These are phyloP conservation scores for Nicotiana knightiana DNA, from an alignment of 257 asterid species.

Conservation along the genomic window DNA sequence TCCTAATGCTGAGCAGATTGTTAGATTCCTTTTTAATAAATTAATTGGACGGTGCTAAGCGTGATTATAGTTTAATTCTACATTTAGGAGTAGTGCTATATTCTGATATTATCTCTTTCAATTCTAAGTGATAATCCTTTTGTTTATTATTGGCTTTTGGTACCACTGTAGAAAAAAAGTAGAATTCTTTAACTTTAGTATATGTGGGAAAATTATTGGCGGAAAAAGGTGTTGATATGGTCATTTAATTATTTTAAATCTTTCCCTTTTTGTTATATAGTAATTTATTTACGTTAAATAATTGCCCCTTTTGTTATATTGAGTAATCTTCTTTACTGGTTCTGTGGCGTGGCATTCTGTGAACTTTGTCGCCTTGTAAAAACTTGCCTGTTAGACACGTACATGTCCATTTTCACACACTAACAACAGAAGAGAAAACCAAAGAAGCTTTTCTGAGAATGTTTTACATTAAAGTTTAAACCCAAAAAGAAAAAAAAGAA, in stretches of 20 bases:
- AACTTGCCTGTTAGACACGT: neutral
- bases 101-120: neutral
- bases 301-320: neutral
- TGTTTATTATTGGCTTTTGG: conserved; percentile 1
- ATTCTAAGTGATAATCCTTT: neutral
- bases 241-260: neutral
- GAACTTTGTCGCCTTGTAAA: neutral
- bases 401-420: neutral
- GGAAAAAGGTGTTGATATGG: neutral
- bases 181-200: neutral
- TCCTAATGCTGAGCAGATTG: neutral
- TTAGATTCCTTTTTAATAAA: neutral
- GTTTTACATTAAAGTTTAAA: neutral
- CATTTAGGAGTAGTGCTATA: neutral
- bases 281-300: neutral
- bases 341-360: conserved; percentile 1
- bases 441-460: neutral
- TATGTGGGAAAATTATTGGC: neutral
- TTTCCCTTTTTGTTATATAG: neutral
- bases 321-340: neutral
- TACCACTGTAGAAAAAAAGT: neutral
- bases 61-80: conserved; percentile 4
- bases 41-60: neutral
- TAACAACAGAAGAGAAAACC: neutral
- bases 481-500: neutral